A percentile compares a stretch with the other conserved stretches of the same genome.
phyloP scores from a whole-genome alignment of 345 rosid species.

The Gossypium bickii region DNA sequence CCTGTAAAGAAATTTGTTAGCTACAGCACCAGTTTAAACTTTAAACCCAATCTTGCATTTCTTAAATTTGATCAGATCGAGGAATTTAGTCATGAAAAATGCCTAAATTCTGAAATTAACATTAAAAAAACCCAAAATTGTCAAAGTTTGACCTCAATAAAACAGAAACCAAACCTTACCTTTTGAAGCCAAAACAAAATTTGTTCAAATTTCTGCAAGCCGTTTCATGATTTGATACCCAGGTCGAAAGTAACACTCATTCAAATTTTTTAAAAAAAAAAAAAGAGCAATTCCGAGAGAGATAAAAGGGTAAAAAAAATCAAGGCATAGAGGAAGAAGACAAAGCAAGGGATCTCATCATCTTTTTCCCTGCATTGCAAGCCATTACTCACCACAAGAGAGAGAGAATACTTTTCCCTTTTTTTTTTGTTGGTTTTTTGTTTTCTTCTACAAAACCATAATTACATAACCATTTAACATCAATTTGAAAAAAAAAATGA shows the following conservation, averaged over 20 bases:
- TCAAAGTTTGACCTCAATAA: constrained; percentile 19
- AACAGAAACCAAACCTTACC: constrained; percentile 34
- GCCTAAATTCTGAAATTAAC: neutral
- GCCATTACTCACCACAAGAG: constrained; percentile 34
- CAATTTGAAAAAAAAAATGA: neutral
- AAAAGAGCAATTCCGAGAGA: constrained; percentile 7
- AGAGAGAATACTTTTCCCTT: constrained; percentile 30
- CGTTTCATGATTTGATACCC: neutral
- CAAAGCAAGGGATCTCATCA: constrained; percentile 44
- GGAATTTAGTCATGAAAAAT: neutral
- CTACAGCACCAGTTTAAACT: constrained; percentile 3
- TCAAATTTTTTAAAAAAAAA: neutral
- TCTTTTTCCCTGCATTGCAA: constrained; percentile 43
- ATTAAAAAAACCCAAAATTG: neutral
- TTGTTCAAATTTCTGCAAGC: constrained; percentile 19
- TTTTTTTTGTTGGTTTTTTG: constrained; percentile 15
- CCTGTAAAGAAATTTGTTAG: neutral
- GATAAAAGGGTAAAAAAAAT: constrained; percentile 13
- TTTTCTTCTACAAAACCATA: constrained; percentile 32
- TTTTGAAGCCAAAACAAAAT: constrained; percentile 12
- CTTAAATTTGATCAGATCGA: constrained; percentile 20
- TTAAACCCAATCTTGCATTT: neutral
- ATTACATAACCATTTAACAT: constrained; percentile 19
- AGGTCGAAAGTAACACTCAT: constrained; percentile 17
- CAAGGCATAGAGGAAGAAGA: constrained; percentile 23